phyloP scores from a whole-genome alignment of 73 alveolate genomes.

The Paramecium tetraurelia region DNA sequence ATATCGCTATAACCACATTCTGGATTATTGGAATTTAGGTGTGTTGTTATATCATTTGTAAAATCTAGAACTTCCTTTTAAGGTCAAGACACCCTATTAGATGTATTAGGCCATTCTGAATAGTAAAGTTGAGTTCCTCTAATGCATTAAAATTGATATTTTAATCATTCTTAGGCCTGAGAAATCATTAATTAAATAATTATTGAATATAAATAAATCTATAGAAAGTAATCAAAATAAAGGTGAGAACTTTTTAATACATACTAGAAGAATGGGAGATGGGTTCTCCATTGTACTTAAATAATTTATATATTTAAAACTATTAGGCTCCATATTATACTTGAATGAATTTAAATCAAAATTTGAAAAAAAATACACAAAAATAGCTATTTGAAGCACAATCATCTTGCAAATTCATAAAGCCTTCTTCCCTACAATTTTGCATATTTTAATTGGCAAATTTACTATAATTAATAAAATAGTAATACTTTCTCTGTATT shows the following conservation, averaged over 20 bases:
- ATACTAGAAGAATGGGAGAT: background rate
- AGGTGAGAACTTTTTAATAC: background rate
- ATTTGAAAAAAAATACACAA: background rate
- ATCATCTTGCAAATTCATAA: background rate
- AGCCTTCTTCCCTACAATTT: conserved; percentile 23
- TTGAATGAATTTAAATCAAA: background rate
- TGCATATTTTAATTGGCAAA: conserved; percentile 33
- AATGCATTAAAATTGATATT: background rate
- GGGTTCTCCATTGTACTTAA: background rate
- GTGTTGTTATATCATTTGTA: conserved; percentile 71
- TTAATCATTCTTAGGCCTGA: background rate
- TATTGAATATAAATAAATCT: background rate
- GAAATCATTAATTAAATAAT: background rate
- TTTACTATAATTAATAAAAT: background rate
- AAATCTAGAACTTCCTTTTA: conserved; percentile 78
- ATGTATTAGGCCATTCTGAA: conserved; percentile 45
- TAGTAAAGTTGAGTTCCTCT: conserved; percentile 56
- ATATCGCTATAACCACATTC: conserved; percentile 67
- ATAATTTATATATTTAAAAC: background rate
- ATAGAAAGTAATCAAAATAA: background rate
- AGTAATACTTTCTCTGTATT: background rate
- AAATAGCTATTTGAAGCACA: background rate
- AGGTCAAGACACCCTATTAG: conserved; percentile 57
- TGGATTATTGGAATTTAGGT: conserved; percentile 86
- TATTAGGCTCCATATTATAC: background rate